Conservation (phyloP, 2,329 filamentous ascomycete species). For the Xylaria sp. region DNA sequence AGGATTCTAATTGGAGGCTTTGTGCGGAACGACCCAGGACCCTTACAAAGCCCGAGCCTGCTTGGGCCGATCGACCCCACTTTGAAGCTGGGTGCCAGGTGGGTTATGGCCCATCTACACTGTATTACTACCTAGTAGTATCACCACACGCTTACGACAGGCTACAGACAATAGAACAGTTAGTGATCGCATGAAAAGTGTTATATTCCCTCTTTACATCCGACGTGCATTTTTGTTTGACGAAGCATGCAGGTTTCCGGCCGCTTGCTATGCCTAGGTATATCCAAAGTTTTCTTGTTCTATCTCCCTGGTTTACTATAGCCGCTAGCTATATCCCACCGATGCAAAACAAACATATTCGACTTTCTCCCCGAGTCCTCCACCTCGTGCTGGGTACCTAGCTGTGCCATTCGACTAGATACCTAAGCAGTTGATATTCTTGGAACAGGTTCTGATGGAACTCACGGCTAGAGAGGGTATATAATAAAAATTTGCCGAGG, state of each 20-base stretch:
- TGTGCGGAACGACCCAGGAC: constrained; percentile 17
- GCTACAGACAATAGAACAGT: not conserved
- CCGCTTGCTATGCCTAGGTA: not conserved
- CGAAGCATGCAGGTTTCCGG: not conserved
- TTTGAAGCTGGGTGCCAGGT: not conserved
- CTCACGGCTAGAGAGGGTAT: too few species aligned
- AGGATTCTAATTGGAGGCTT: constrained; percentile 25
- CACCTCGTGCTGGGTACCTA: not conserved
- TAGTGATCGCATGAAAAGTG: constrained; percentile 14
- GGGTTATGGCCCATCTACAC: not conserved
- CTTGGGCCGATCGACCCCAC: constrained; percentile 15
- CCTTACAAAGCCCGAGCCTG: constrained; percentile 17
- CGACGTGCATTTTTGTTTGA: not conserved
- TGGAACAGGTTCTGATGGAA: too few species aligned
- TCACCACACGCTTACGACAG: not conserved
- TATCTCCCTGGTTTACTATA: not conserved
- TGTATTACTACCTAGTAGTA: too few species aligned
- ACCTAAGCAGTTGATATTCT: too few species aligned
- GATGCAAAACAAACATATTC: too few species aligned
- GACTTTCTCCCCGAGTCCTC: too few species aligned
- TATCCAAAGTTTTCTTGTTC: not conserved
- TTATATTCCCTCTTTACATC: not conserved
- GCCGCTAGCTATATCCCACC: not conserved
- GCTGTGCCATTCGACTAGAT: too few species aligned
- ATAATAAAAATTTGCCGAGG: not conserved